Evolutionary conservation across 106 monocot genomes (phyloP), one percentile per base, ranked within the genome.

Genomic region (Dendrobium chrysotoxum): DNA sequence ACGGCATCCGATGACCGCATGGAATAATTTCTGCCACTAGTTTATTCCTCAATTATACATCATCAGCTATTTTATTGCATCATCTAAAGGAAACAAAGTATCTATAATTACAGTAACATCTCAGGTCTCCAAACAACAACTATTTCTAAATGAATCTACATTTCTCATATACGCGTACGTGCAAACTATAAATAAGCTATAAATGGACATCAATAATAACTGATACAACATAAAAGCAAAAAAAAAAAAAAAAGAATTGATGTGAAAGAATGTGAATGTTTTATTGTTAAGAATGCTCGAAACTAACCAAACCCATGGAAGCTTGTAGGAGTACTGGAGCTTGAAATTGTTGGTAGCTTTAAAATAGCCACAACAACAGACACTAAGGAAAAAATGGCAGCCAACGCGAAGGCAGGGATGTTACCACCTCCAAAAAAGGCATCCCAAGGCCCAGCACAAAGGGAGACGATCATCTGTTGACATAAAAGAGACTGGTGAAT

Each of bases 371-470:
- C 31, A 26, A 95, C 47, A 7, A 88, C 91, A 13, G 87, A 91
- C 0, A 30, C 81, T 5, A 92, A 72, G 20, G 98, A 80, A 35
- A 99, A 99, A 18, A 86, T 41, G 0, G 98, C 79, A 66, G 98
- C 98, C 53, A 95, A 40, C n/a, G 79, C 86, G 75, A 99, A 99
- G 28, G 95, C 94, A 39, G 98, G 98, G 73, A 95, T 81, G 89
- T 99, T 99, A 16, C 98, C 98, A 61, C 92, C 92, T 54, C 98
- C 98, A 79, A 95, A 99, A 8, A 99, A 88, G 50, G 94, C 95
- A 77, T 99, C 98, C 98, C 95, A 99, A 1, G 92, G 98, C 7
- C 98, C 98, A 2, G 95, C 92, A 55, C 98, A 92, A 16, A 99
- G 86, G 31, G 98, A 91, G 17, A 99, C 87, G 40, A 95, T 81